Evolutionary conservation across 768 basidiomycete species (phyloP), one percentile per base, ranked within the genome.

Genomic region (Xerocomellus intermedius): DNA sequence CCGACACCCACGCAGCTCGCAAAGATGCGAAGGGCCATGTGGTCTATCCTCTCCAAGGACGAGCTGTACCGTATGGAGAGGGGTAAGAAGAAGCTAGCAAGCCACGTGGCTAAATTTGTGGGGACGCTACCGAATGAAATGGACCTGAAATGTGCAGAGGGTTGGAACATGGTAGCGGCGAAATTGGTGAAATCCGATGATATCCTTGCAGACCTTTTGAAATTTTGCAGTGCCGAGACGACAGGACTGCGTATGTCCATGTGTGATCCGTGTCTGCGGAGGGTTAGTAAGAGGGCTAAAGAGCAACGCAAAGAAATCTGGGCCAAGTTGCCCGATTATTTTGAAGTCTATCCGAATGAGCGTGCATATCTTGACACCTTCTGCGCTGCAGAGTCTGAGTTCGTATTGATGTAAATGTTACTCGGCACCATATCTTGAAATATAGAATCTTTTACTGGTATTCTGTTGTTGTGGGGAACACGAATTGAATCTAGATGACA

Each of bases 1-100:
- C 28, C 36, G n/a, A 53, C 36, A 10, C n/a, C 30, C 0, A 19
- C 36, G 2, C 43, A 45, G 21, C 50, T 55, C 22, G 42, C 30
- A 2, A 28, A 35, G 43, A 35, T 41, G 17, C 50, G 14, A 26
- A 36, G 50, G 10, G 33, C 42, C 14, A 45, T 54, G 42, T 55
- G 50, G 50, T 55, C 54, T 32, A 24, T 44, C n/a, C 42, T 54
- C 26, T 28, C 49, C 32, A 13, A 54, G 36, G 22, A 44, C 3
- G 54, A 53, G 28, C 9, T 16, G 21, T 13, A 12, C 14, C 51
- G 30, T 9, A 6, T 33, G 21, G n/a, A 45, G 36, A n/a, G 28
- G 10, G 53, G 49, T 1, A 42, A 24, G 21, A 10, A 44, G 8
- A 32, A 13, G 13, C n/a, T 52, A 5, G 45, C 26, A 19, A 30